Evolutionary conservation across 108 stramenopile species (phyloP), one percentile per base, ranked within the genome.

Genomic region (Skeletonema tropicum): DNA sequence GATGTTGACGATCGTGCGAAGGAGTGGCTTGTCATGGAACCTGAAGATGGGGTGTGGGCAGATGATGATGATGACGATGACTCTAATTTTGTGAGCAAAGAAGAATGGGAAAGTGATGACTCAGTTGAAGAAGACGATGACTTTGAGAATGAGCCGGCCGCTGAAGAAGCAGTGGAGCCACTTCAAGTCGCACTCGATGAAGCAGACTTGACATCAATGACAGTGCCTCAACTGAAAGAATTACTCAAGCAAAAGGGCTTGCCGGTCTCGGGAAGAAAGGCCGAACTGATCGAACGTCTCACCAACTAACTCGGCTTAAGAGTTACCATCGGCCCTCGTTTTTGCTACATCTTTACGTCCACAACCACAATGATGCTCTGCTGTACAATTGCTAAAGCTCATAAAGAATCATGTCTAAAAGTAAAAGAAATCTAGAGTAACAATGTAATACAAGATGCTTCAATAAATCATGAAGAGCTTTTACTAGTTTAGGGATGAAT

Each of bases 211-310:
- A 35, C 32, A n/a, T 31, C 70, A 21, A 15, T 90, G 66, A 89
- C 85, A 15, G 85, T 92, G 8, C 71, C 75, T 17, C 64, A 78
- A 46, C 70, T 92, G 25, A 92, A 92, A 46, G 89, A 88, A 48
- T 82, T 79, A 45, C 67, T 92, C 30, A 70, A 80, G 10, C 77
- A 79, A 15, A 77, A 72, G 30, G 88, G 87, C 14, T 60, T 90
- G 19, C 85, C 83, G 10, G 88, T 92, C 1, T 74, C 86, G 62
- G 89, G 91, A 8, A 87, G 73, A 14, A 92, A 92, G 58, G 55
- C 80, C 9, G 89, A 92, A 38, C 76, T 92, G 48, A 82, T 92
- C 57, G 84, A 85, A 14, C 80, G 91, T 36, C 64, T 92, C 38
- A 26, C 45, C 7, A 29, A 57, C 45, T 13, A 29, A 57, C 48